Evolutionary conservation across 1,284 basidiomycete species (phyloP).

Genomic region (Tremellales sp.): DNA sequence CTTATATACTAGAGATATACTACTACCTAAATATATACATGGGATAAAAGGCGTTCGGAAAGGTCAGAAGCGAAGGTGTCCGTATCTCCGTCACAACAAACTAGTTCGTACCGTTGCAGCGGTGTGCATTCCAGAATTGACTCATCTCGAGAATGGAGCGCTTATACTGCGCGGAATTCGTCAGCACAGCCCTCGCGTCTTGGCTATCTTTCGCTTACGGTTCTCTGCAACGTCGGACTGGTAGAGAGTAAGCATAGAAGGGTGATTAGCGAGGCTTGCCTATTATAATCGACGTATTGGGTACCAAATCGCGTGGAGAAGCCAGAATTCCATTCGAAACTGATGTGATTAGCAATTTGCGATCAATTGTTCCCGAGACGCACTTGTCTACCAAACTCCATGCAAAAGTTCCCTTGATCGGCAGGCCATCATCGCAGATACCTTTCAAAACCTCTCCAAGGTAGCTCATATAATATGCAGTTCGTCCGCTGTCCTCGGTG

Average conservation of each 20-base stretch:
- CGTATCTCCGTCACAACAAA: too few relatives aligned
- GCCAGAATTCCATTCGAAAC: conserved; percentile 17
- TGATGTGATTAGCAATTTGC: too few relatives aligned
- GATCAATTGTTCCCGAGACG: too few relatives aligned
- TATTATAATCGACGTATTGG: conserved; percentile 17
- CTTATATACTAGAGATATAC: too few relatives aligned
- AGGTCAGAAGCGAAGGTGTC: too few relatives aligned
- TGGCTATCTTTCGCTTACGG: too few relatives aligned
- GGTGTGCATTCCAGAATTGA: conserved; percentile 13
- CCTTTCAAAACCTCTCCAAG: conserved; percentile 18
- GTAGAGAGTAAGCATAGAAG: too few relatives aligned
- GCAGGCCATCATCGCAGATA: conserved; percentile 15
- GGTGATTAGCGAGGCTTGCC: too few relatives aligned
- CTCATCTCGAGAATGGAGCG: conserved; percentile 14
- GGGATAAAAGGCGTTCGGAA: too few relatives aligned
- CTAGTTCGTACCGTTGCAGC: too few relatives aligned
- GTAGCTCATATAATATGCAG: conserved; percentile 10
- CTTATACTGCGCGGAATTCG: conserved; percentile 13
- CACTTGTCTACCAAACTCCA: conserved; percentile 21
- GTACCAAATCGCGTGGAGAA: conserved; percentile 16
- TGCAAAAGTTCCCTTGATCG: conserved; percentile 16
- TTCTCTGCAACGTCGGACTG: conserved; percentile 11
- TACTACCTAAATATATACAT: too few relatives aligned
- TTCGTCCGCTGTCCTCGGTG: conserved; percentile 13
- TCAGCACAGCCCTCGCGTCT: too few relatives aligned